Evolutionary conservation across 2,329 filamentous ascomycete species (phyloP).

Genomic region (Decorospora gaudefroyi): DNA sequence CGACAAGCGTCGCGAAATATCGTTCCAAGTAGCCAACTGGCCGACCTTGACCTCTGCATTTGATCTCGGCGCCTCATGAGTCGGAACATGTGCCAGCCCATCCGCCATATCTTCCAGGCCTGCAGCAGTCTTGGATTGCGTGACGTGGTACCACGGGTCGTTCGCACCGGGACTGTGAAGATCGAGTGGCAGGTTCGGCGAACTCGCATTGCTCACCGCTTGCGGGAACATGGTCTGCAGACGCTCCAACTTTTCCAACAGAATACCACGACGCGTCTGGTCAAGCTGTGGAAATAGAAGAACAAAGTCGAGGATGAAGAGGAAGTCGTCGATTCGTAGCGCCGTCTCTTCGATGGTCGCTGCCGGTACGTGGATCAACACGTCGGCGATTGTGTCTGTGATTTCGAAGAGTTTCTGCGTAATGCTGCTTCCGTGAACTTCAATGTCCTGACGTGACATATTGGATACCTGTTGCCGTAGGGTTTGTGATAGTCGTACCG

Average conservation of each 20-base stretch:
- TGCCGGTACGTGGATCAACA: conserved; percentile 58
- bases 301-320: conserved; percentile 58
- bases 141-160: conserved; percentile 44
- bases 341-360: conserved; percentile 54
- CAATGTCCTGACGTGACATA: conserved; percentile 55
- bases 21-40: conserved; percentile 40
- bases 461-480: conserved; percentile 50
- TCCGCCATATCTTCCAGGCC: conserved; percentile 30
- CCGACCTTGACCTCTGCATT: conserved; percentile 24
- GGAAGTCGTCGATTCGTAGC: conserved; percentile 58
- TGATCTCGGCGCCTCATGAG: conserved; percentile 16
- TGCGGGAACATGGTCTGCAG: conserved; percentile 45
- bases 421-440: conserved; percentile 61
- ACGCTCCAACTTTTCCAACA: conserved; percentile 50
- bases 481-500: conserved; percentile 52
- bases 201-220: conserved; percentile 39
- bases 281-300: conserved; percentile 57
- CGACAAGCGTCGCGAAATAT: conserved; percentile 39
- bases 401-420: conserved; percentile 65
- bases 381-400: conserved; percentile 63
- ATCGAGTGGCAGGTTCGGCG: conserved; percentile 39
- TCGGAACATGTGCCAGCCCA: conserved; percentile 13
- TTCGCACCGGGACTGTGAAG: conserved; percentile 31
- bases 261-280: conserved; percentile 52
- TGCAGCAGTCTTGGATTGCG: conserved; percentile 42